phyloP scores from a whole-genome alignment of 2,329 filamentous ascomycete species.

The Beauveria sp. region DNA sequence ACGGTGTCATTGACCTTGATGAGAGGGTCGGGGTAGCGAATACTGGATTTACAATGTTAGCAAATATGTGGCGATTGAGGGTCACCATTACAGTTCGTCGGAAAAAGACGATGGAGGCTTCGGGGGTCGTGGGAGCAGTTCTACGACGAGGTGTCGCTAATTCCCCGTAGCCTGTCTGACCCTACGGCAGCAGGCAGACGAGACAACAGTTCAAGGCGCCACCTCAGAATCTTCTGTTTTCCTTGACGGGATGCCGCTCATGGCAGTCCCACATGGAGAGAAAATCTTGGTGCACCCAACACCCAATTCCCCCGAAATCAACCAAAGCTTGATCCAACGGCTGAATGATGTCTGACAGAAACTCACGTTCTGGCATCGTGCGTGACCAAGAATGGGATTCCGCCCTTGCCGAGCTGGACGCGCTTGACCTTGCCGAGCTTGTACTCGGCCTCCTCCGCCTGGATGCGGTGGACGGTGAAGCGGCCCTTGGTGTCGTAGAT shows the following conservation, averaged over 20 bases:
- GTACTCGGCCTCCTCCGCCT: conserved; percentile 97
- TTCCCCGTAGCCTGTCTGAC: conserved; percentile 1
- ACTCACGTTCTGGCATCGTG: conserved; percentile 99
- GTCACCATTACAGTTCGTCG: conserved; percentile 12
- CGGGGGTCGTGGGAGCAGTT: conserved; percentile 1
- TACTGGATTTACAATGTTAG: conserved; percentile 53
- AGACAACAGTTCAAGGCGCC: background rate
- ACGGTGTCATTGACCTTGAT: conserved; percentile 99
- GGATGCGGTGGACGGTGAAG: conserved; percentile 99
- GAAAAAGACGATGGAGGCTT: conserved; percentile 19
- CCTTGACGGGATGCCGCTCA: background rate
- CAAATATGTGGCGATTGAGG: conserved; percentile 19
- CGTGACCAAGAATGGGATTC: conserved; percentile 99
- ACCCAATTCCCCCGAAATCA: conserved; percentile 32
- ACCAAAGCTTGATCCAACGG: conserved; percentile 99
- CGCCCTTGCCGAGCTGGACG: conserved; percentile 97
- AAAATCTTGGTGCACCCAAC: background rate
- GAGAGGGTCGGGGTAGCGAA: conserved; percentile 95
- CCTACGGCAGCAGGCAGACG: conserved; percentile 9
- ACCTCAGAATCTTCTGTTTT: background rate
- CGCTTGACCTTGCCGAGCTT: conserved; percentile 99
- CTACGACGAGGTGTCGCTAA: conserved; percentile 4
- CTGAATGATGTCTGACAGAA: conserved; percentile 95
- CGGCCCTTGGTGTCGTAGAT: conserved; percentile 99
- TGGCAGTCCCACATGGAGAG: background rate